These are phyloP conservation scores for Globisporangium carolinianum DNA, from an alignment of 352 stramenopile species.

Conservation along the genomic window DNA sequence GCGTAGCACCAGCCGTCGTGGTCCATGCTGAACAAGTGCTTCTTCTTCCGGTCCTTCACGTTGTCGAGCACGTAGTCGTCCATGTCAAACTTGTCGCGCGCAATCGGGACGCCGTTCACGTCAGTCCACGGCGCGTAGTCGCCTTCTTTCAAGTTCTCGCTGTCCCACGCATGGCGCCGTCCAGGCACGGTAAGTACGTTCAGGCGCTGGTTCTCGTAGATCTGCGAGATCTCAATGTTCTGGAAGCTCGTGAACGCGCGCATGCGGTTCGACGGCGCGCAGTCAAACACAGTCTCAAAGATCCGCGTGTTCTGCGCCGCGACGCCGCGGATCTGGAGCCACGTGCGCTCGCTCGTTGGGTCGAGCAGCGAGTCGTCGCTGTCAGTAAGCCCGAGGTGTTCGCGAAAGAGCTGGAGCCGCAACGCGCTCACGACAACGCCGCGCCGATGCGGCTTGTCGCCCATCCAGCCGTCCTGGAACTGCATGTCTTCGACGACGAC, in stretches of 20 bases:
- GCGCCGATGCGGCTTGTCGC: slow-evolving; percentile 58
- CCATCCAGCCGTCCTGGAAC: slow-evolving; percentile 73
- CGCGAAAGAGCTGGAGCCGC: slow-evolving; percentile 74
- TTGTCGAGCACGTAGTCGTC: slow-evolving; percentile 76
- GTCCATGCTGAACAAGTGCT: slow-evolving; percentile 79
- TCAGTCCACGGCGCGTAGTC: slow-evolving; percentile 84
- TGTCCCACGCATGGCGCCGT: slow-evolving; percentile 64
- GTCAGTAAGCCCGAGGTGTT: slow-evolving; percentile 67
- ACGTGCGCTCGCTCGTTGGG: slow-evolving; percentile 52
- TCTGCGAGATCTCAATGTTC: slow-evolving; percentile 73
- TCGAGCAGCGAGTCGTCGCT: slow-evolving; percentile 52
- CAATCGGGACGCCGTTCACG: slow-evolving; percentile 78
- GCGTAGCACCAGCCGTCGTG: slow-evolving; percentile 84
- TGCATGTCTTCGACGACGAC: slow-evolving; percentile 80
- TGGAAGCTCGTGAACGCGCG: slow-evolving; percentile 70
- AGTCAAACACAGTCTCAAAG: slow-evolving; percentile 81
- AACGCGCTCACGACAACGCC: slow-evolving; percentile 55
- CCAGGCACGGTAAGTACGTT: slow-evolving; percentile 69
- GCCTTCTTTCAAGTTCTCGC: slow-evolving; percentile 67
- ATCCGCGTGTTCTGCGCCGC: slow-evolving; percentile 68
- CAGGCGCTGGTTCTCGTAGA: slow-evolving; percentile 85
- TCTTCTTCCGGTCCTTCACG: slow-evolving; percentile 72
- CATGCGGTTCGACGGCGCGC: slow-evolving; percentile 75
- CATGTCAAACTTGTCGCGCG: slow-evolving; percentile 65
- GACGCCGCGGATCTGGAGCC: slow-evolving; percentile 48